Percentiles rank a stretch among this genome's conserved stretches.
phyloP scores from a whole-genome alignment of 1,284 basidiomycete species.

The Ustilago xerochloae region DNA sequence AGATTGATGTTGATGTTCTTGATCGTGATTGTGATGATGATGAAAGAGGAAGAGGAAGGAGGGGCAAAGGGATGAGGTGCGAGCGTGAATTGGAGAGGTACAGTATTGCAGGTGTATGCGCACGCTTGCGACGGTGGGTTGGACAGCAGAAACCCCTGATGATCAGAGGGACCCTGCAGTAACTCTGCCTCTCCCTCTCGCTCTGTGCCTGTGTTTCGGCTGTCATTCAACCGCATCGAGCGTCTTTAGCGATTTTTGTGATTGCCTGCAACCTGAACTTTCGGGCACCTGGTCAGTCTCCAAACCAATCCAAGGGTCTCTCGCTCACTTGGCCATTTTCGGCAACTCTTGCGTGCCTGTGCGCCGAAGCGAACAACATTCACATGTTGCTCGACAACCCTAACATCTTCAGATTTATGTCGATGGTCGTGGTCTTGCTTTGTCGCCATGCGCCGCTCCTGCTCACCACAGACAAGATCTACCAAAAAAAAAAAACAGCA shows the following conservation, averaged over 20 bases:
- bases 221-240: constrained; percentile 19
- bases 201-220: constrained; percentile 2
- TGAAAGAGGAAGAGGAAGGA: neutral
- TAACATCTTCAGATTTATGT: neutral
- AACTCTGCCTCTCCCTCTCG: too few relatives aligned
- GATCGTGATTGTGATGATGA: neutral
- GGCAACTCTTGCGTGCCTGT: constrained; percentile 17
- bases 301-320: neutral
- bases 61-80: neutral
- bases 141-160: too few relatives aligned
- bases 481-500: neutral
- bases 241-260: neutral
- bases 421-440: neutral
- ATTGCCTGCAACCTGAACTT: neutral
- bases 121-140: constrained; percentile 8
- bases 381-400: neutral
- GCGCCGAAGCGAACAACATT: neutral
- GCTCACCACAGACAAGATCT: neutral
- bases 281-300: constrained; percentile 7
- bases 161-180: too few relatives aligned
- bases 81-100: too few relatives aligned
- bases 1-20: neutral
- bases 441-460: neutral
- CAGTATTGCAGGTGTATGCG: neutral
- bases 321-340: neutral